These are phyloP conservation scores for Daphne laureola DNA, from an alignment of 441 rosid species.

Conservation along the genomic window DNA sequence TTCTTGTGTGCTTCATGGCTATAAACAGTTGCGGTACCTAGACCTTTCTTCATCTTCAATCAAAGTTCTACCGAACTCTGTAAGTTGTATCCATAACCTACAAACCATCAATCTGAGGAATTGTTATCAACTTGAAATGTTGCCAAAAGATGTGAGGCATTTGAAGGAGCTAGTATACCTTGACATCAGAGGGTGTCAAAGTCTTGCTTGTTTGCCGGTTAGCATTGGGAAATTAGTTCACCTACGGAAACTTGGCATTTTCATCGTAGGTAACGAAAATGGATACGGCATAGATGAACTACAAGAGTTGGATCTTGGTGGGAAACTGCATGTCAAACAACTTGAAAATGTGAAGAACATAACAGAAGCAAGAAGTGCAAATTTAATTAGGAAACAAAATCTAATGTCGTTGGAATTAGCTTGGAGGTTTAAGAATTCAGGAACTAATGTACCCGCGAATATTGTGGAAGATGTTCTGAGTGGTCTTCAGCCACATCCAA, in stretches of 20 bases:
- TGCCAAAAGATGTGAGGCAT: constrained; percentile 11
- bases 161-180: constrained; percentile 7
- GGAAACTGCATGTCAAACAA: constrained; percentile 4
- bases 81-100: constrained; percentile 2
- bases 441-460: not conserved
- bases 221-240: constrained; percentile 9
- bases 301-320: constrained; percentile 12
- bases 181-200: not conserved
- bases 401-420: constrained; percentile 3
- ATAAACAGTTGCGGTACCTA: constrained; percentile 1
- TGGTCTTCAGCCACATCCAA: constrained; percentile 18
- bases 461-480: constrained; percentile 5
- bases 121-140: not conserved
- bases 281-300: constrained; percentile 11
- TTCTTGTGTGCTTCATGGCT: no score
- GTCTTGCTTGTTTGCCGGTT: constrained; percentile 6
- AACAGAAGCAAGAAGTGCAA: constrained; percentile 14
- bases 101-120: not conserved
- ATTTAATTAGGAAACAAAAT: constrained; percentile 10
- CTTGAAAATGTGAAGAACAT: constrained; percentile 6
- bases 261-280: constrained; percentile 12
- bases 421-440: constrained; percentile 4
- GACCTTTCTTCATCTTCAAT: constrained; percentile 11
- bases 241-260: constrained; percentile 12
- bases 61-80: not conserved